A percentile compares a stretch with the other conserved stretches of the same genome.
Evolutionary conservation across 768 basidiomycete species (phyloP).

Genomic region (Pleurotus pulmonarius): DNA sequence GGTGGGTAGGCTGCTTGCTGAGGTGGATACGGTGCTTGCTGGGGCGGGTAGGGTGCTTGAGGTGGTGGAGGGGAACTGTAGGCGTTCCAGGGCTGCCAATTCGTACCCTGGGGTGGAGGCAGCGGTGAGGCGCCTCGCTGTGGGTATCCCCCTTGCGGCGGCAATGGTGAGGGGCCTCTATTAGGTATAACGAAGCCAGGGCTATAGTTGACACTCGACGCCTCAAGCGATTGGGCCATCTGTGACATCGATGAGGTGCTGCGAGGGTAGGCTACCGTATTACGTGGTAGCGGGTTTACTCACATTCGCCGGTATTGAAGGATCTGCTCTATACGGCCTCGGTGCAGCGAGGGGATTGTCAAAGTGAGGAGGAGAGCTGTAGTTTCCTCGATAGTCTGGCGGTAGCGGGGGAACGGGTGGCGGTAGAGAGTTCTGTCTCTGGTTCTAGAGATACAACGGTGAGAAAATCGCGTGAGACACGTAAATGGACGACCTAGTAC

Average conservation of each 20-base stretch:
- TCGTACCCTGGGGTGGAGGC: slow-evolving; percentile 17
- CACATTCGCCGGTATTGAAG: slow-evolving; percentile 60
- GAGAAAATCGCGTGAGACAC: not conserved
- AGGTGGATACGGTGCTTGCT: slow-evolving; percentile 16
- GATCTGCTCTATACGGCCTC: slow-evolving; percentile 59
- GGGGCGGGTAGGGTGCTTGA: slow-evolving; percentile 9
- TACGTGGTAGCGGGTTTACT: slow-evolving; percentile 20
- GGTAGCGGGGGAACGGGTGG: slow-evolving; percentile 53
- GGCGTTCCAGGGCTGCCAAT: slow-evolving; percentile 20
- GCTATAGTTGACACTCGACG: slow-evolving; percentile 47
- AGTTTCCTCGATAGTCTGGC: slow-evolving; percentile 25
- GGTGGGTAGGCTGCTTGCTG: slow-evolving; percentile 17
- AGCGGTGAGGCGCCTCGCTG: slow-evolving; percentile 20
- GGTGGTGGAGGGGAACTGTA: slow-evolving; percentile 10
- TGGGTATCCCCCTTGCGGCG: slow-evolving; percentile 7
- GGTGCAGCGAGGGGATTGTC: slow-evolving; percentile 61
- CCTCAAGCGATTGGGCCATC: slow-evolving; percentile 56
- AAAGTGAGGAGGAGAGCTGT: slow-evolving; percentile 43
- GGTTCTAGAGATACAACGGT: slow-evolving; percentile 8
- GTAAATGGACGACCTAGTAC: not conserved
- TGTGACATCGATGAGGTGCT: not conserved
- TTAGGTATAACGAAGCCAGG: slow-evolving; percentile 23
- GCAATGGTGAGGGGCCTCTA: slow-evolving; percentile 9
- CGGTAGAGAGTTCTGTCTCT: slow-evolving; percentile 18
- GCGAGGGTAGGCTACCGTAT: slow-evolving; percentile 4